Evolutionary conservation across 257 asterid genomes (phyloP), one percentile per base, ranked within the genome.

Genomic region (Cruciata laevipes): DNA sequence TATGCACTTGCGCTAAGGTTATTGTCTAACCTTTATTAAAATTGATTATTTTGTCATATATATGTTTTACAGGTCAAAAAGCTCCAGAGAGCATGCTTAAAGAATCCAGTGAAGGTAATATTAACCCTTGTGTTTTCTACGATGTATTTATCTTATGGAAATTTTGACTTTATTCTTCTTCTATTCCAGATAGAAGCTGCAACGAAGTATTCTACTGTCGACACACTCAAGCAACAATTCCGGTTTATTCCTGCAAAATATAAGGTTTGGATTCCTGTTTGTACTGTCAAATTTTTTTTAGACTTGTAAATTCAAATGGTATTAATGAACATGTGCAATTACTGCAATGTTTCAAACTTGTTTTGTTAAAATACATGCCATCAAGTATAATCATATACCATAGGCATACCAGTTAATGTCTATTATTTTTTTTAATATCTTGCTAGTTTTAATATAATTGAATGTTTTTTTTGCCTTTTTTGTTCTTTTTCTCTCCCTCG

Each of bases 1-100:
- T 5, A 4, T 42, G 17, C 4, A 11, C 51, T 33, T 37, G n/a
- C 58, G 33, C 30, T 47, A 5, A 33, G 30, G 66, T 17, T 61
- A 18, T 61, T 18, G 10, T n/a, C 16, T 17, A 2, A 2, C 3
- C 20, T 61, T 60, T 14, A 1, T 18, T 60, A 24, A 23, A 31
- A 31, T 8, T 25, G 10, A 59, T 13, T 3, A 5, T 5, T 60
- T 30, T 27, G 23, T 30, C 42, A 30, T 60, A 0, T 60, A 13
- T 31, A 60, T 60, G 65, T 60, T 60, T 60, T 30, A 55, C 86
- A 93, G 98, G 98, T 93, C 77, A 73, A 77, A 77, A 93, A 93
- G 87, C 83, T 93, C 30, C 97, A 93, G 83, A 83, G 97, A 80
- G 96, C 96, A 71, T 90, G 97, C 83, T 74, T 93, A 72, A 88